Base-by-base conservation (phyloP, 352 stramenopile genomes). In the Phytophthora pistaciae region DNA sequence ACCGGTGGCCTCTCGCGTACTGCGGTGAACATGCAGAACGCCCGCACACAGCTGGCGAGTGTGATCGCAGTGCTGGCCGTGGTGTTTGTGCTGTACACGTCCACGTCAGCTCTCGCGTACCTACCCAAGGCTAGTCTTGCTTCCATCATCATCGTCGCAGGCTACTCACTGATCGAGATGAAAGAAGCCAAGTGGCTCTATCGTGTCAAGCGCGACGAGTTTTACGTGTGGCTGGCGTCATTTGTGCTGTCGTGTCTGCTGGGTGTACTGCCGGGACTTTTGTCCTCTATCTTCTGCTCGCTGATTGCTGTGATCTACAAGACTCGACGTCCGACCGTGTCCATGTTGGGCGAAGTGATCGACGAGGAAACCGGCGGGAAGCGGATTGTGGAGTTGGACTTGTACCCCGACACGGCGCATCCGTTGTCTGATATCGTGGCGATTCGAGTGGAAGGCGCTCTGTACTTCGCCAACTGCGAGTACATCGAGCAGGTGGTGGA, bases 1-100 rank as follows among this genome's bases (percentile, higher is more conserved):
- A 97, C 88, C 5, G 96, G 87, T 4, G 93, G 88, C 50, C 96
- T 99, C 56, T 95, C 83, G 16, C 83, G 96, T 46, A 98, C 88
- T 6, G 93, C 94, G 6, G 94, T 99, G 29, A 98, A 98, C 70
- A 90, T 97, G 63, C 85, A 96, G 53, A 93, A 81, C 48, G 94
- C 93, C 2, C 83, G 91, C 65, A 98, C 90, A 36, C 90, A 90
- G 27, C 81, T 99, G 2, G 91, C 91, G 53, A 93, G 82, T 33
- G 93, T 98, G 55, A 85, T 98, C 55, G 96, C 93, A 3, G 87
- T 91, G 1, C 52, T 92, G 10, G 72, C 98, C 23, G 88, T 99
- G 49, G 80, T 93, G n/a, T n/a, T 98, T 13, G 87, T 94, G 49
- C 73, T 99, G 4, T 68, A 97, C 21, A 93, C 93, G 16, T 78